phyloP scores from a whole-genome alignment of 1,284 basidiomycete genomes.

The Ustilago nuda region DNA sequence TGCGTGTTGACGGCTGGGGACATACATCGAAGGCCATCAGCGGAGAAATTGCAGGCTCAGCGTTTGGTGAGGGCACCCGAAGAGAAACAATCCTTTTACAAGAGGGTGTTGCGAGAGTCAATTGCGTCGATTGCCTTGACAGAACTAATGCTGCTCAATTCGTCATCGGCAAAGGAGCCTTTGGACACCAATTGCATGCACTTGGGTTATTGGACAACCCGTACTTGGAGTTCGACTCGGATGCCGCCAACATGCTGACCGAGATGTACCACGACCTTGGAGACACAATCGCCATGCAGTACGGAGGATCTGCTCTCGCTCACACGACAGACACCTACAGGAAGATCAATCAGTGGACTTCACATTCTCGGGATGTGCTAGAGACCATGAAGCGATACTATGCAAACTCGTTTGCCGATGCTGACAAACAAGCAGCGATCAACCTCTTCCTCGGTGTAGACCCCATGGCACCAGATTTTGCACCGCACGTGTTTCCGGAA shows the following conservation, averaged over 20 bases:
- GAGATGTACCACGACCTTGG: constrained; percentile 88
- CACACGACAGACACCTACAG: constrained; percentile 97
- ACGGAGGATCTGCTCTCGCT: constrained; percentile 81
- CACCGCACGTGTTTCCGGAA: constrained; percentile 37
- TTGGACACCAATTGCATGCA: constrained; percentile 95
- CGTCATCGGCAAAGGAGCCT: constrained; percentile 92
- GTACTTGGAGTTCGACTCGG: constrained; percentile 89
- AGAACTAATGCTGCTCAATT: constrained; percentile 95
- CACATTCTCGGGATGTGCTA: constrained; percentile 95
- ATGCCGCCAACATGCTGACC: constrained; percentile 95
- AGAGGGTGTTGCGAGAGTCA: constrained; percentile 78
- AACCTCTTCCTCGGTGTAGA: constrained; percentile 92
- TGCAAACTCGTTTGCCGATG: constrained; percentile 87
- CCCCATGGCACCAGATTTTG: constrained; percentile 41
- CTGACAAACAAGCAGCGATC: constrained; percentile 97
- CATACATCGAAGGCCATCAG: not conserved
- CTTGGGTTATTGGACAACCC: constrained; percentile 81
- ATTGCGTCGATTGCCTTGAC: constrained; percentile 89
- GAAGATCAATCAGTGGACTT: constrained; percentile 93
- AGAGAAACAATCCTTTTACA: constrained; percentile 78
- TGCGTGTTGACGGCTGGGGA: constrained; percentile 3
- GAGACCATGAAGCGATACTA: constrained; percentile 97
- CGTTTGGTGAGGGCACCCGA: constrained; percentile 3
- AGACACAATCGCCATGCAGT: constrained; percentile 86
- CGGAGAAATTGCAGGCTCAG: not conserved